These are phyloP conservation scores for Tulasnella sp. DNA, from an alignment of 768 basidiomycete species.

Conservation along the genomic window DNA sequence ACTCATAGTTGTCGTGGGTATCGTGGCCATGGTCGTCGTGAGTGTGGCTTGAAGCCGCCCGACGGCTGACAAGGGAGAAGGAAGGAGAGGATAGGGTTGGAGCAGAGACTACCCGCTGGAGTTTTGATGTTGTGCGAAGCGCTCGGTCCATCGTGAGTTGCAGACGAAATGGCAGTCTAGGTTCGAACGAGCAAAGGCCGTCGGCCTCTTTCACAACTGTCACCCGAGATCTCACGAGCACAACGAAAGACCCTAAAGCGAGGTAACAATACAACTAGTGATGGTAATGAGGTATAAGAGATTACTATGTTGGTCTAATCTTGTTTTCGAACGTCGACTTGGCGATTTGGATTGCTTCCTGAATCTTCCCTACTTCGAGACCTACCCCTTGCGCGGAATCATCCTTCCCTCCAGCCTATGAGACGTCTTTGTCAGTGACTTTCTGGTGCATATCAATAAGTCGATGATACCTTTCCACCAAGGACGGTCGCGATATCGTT, in stretches of 20 bases:
- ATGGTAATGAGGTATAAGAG: too few species aligned
- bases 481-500: slow-evolving; percentile 59
- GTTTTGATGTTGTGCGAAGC: too few species aligned
- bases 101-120: too few species aligned
- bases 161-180: too few species aligned
- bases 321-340: slow-evolving; percentile 19
- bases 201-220: too few species aligned
- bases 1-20: slow-evolving; percentile 2
- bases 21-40: background rate
- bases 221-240: too few species aligned
- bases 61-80: too few species aligned
- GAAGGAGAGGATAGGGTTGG: too few species aligned
- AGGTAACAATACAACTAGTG: too few species aligned
- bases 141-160: too few species aligned
- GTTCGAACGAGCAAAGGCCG: too few species aligned
- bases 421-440: background rate
- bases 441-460: background rate
- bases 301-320: background rate
- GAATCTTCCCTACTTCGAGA: slow-evolving; percentile 43
- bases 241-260: too few species aligned
- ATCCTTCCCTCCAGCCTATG: slow-evolving; percentile 86
- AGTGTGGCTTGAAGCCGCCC: background rate
- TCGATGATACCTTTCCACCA: slow-evolving; percentile 69
- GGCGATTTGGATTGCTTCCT: slow-evolving; percentile 55
- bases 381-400: slow-evolving; percentile 89